Evolutionary conservation across 306 rosid genomes (phyloP), one percentile per base, ranked within the genome.

Genomic region (Boehmeria nivea): DNA sequence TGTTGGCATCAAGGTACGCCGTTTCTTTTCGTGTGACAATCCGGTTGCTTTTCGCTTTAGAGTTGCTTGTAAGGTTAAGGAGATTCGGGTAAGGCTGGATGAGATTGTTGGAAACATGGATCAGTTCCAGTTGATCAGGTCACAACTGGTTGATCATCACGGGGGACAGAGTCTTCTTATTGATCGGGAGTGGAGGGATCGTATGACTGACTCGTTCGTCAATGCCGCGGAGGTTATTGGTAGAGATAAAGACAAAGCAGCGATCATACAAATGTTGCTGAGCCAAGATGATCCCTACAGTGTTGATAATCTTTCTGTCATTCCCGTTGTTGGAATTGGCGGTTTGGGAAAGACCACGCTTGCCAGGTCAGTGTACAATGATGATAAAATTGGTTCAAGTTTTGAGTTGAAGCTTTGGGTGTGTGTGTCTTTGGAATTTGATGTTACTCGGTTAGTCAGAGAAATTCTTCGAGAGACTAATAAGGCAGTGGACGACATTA

Each of bases 261-360:
- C 22, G 19, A 58, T 67, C 22, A 16, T 59, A 9, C 21, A 23
- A 19, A 27, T 51, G 49, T 23, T 43, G 47, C 42, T 40, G 59
- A 39, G 42, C 11, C 22, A 31, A 1, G 14, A 12, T 46, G 9
- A 11, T n/a, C 25, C 12, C 51, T 26, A 16, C 27, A 34, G 4
- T 19, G 40, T 19, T 2, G 36, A 31, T 31, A 10, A 1, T 31
- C 36, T 31, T 10, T 31, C 55, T 4, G 61, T 67, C 18, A 34
- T 59, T 42, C 40, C 66, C 11, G 57, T 57, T 2, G 12, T 5
- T 7, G 71, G 71, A 0, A 17, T 57, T 36, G 64, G 58, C 7
- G 71, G 64, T 8, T 25, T 57, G 43, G 64, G 71, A 17, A 66
- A 67, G 61, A 51, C 72, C 5, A 51, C 66, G 11, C 61, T 67